A percentile compares a stretch with the other conserved stretches of the same genome.
These are phyloP conservation scores for Eucalyptus viminalis DNA, from an alignment of 345 rosid species.

Conservation along the genomic window DNA sequence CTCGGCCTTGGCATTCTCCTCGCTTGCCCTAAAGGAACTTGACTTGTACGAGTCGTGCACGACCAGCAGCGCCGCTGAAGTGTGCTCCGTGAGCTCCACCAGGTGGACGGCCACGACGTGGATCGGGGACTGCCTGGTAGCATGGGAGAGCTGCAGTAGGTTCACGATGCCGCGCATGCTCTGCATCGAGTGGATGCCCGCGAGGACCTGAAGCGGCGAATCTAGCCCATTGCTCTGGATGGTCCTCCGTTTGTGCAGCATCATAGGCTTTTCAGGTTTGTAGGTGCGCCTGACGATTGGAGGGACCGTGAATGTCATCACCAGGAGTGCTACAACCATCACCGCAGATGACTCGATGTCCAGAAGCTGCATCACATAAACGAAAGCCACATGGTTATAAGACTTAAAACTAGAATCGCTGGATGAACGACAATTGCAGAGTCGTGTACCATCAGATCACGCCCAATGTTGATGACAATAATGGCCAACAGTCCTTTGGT, in stretches of 20 bases:
- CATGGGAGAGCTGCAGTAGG: conserved; percentile 28
- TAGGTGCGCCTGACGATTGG: conserved; percentile 15
- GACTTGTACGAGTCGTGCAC: conserved; percentile 16
- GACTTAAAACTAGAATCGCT: neutral
- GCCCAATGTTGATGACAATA: conserved; percentile 33
- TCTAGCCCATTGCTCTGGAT: conserved; percentile 14
- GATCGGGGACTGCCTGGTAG: conserved; percentile 24
- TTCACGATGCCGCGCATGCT: conserved; percentile 21
- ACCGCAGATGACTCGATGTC: conserved; percentile 19
- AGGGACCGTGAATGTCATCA: conserved; percentile 28
- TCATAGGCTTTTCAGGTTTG: conserved; percentile 5
- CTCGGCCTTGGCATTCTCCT: conserved; percentile 2
- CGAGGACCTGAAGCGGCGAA: conserved; percentile 21
- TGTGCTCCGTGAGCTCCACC: conserved; percentile 26
- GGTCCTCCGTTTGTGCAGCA: conserved; percentile 20
- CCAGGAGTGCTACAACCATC: conserved; percentile 14
- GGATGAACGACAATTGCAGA: neutral
- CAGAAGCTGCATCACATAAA: conserved; percentile 10
- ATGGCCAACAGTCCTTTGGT: conserved; percentile 52
- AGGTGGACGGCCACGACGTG: conserved; percentile 33
- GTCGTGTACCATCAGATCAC: conserved; percentile 20
- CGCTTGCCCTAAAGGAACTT: neutral
- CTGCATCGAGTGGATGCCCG: conserved; percentile 15
- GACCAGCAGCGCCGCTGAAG: conserved; percentile 41
- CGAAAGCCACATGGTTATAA: neutral